Percentiles rank a stretch among this genome's conserved stretches.
These are phyloP conservation scores for Chlamydomonas eustigma DNA, from an alignment of 139 green algal genomes.

Conservation along the genomic window DNA sequence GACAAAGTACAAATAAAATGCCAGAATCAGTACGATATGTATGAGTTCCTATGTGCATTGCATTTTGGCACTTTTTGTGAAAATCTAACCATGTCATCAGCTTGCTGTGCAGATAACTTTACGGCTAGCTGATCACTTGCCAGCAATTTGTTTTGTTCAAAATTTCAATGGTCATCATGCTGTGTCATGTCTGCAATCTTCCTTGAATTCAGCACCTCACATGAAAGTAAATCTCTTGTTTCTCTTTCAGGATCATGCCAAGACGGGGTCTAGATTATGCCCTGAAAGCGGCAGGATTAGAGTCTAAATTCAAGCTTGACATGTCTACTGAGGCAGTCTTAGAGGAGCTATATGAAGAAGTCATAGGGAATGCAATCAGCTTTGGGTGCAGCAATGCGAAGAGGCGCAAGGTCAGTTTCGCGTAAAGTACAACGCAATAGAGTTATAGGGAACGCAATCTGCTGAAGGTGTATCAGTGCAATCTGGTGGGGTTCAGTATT, in stretches of 20 bases:
- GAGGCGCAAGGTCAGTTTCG: slow-evolving; percentile 29
- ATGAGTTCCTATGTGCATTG: too few species aligned
- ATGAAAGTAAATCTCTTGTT: neutral
- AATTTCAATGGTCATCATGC: neutral
- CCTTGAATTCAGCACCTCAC: neutral
- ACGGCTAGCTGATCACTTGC: neutral
- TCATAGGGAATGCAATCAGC: slow-evolving; percentile 9
- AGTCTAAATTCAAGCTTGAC: slow-evolving; percentile 24
- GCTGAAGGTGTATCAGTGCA: too few species aligned
- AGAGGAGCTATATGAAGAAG: slow-evolving; percentile 7
- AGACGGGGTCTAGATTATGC: slow-evolving; percentile 18
- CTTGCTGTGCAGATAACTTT: neutral
- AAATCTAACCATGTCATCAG: neutral
- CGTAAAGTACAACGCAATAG: too few species aligned
- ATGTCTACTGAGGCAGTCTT: neutral
- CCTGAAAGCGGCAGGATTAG: slow-evolving; percentile 22
- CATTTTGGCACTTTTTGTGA: neutral
- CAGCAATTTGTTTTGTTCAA: neutral
- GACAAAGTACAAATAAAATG: too few species aligned
- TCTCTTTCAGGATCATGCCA: slow-evolving; percentile 20
- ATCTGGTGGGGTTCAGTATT: too few species aligned
- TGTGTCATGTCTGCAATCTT: neutral
- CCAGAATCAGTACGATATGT: too few species aligned
- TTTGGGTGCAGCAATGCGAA: slow-evolving; percentile 25
- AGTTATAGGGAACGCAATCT: too few species aligned